Evolutionary conservation across 305 asterid genomes (phyloP).

Genomic region (Fraxinus floribunda): DNA sequence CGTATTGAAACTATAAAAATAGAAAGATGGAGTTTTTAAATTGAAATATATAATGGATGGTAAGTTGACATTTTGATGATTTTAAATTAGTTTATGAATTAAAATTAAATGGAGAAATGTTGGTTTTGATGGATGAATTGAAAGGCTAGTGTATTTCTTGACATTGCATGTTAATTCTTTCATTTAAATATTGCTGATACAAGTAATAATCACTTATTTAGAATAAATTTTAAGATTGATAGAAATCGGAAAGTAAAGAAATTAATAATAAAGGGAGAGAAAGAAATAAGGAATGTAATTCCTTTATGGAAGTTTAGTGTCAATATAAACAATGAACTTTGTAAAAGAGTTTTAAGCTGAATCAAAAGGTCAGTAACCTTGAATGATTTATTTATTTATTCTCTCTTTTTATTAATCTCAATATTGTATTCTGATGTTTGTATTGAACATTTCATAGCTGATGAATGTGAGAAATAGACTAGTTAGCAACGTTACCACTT

Average conservation of each 20-base stretch:
- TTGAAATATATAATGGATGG: background rate
- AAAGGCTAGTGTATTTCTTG: background rate
- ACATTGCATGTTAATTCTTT: background rate
- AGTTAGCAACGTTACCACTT: background rate
- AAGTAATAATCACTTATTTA: background rate
- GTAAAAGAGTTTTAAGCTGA: background rate
- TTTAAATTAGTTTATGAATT: background rate
- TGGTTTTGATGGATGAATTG: conserved; percentile 1
- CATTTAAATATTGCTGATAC: background rate
- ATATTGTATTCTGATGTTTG: background rate
- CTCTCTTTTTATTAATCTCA: background rate
- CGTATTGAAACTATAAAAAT: background rate
- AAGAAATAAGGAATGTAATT: background rate
- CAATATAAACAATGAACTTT: background rate
- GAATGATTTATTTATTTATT: background rate
- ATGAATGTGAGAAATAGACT: background rate
- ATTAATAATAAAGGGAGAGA: background rate
- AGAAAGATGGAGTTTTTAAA: background rate
- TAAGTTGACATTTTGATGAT: background rate
- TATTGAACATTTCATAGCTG: background rate
- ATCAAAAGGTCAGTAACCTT: background rate
- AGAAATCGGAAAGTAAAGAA: background rate
- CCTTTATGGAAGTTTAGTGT: background rate
- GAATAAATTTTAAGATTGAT: background rate
- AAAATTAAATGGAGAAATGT: background rate